Evolutionary conservation across 2,329 filamentous ascomycete species (phyloP).

Genomic region (Cytospora chrysosperma): DNA sequence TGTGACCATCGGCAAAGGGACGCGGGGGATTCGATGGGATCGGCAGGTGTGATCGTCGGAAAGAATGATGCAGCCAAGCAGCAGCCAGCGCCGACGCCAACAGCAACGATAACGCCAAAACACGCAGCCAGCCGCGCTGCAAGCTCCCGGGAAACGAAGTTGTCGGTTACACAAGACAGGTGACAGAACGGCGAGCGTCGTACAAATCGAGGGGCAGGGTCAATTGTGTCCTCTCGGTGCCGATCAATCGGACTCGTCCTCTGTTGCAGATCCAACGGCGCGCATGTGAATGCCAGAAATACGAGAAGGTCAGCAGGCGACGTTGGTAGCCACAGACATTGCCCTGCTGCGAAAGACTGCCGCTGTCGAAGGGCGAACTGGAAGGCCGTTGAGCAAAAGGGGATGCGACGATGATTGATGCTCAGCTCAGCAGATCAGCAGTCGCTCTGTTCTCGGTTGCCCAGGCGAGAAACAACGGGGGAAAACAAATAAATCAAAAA

Average conservation of each 20-base stretch:
- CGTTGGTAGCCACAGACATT: background rate
- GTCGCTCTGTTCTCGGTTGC: background rate
- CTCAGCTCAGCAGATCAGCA: background rate
- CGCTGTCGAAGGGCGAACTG: background rate
- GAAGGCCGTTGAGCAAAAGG: background rate
- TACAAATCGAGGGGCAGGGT: slow-evolving; percentile 23
- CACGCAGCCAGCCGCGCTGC: slow-evolving; percentile 24
- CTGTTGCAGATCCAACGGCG: slow-evolving; percentile 20
- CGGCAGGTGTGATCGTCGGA: slow-evolving; percentile 18
- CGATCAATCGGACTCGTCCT: slow-evolving; percentile 17
- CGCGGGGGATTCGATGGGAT: slow-evolving; percentile 14
- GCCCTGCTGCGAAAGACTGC: background rate
- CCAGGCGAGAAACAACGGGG: background rate
- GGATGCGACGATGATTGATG: background rate
- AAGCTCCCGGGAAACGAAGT: slow-evolving; percentile 17
- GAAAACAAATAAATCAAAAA: background rate
- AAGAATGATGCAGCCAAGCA: slow-evolving; percentile 9
- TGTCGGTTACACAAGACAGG: slow-evolving; percentile 16
- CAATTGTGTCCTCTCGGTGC: slow-evolving; percentile 11
- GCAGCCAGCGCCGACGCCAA: slow-evolving; percentile 10
- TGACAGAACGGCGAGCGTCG: slow-evolving; percentile 16
- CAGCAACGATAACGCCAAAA: background rate
- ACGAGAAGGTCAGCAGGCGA: slow-evolving; percentile 1
- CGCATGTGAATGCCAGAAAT: slow-evolving; percentile 13
- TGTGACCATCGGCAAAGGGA: slow-evolving; percentile 24